Conservation (phyloP, 495 filamentous ascomycete genomes). For the Penicillium waksmanii region DNA sequence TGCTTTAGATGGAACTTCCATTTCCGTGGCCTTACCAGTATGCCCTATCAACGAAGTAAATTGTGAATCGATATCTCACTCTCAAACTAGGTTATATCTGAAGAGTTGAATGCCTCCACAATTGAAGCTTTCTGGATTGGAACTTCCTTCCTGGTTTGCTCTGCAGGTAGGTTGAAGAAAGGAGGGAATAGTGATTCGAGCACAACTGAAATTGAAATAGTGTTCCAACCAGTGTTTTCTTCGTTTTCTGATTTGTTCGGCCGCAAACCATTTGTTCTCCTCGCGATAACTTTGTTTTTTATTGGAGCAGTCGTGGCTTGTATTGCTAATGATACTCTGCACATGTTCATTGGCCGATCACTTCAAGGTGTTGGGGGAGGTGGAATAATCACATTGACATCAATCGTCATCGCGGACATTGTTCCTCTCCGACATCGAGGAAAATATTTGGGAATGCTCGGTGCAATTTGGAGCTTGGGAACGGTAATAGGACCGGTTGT, state of each 20-base stretch:
- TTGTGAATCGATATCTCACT: background rate
- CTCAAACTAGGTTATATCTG: conserved; percentile 26
- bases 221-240: conserved; percentile 38
- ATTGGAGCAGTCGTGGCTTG: conserved; percentile 58
- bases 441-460: conserved; percentile 50
- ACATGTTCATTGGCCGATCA: conserved; percentile 63
- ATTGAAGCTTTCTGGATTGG: conserved; percentile 61
- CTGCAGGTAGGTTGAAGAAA: conserved; percentile 24
- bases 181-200: too few relatives aligned
- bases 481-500: conserved; percentile 66
- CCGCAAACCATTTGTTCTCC: conserved; percentile 41
- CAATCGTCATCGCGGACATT: conserved; percentile 71
- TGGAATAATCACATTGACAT: conserved; percentile 62
- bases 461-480: conserved; percentile 62
- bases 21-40: conserved; percentile 73
- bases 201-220: background rate
- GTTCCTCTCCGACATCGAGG: conserved; percentile 45
- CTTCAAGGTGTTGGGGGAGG: conserved; percentile 73
- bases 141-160: conserved; percentile 53
- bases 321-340: conserved; percentile 56
- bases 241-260: conserved; percentile 40
- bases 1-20: conserved; percentile 71
- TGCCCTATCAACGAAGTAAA: background rate
- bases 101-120: conserved; percentile 48
- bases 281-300: conserved; percentile 54